Evolutionary conservation across 805 yeast genomes (phyloP).

Genomic region (Candida anglica): DNA sequence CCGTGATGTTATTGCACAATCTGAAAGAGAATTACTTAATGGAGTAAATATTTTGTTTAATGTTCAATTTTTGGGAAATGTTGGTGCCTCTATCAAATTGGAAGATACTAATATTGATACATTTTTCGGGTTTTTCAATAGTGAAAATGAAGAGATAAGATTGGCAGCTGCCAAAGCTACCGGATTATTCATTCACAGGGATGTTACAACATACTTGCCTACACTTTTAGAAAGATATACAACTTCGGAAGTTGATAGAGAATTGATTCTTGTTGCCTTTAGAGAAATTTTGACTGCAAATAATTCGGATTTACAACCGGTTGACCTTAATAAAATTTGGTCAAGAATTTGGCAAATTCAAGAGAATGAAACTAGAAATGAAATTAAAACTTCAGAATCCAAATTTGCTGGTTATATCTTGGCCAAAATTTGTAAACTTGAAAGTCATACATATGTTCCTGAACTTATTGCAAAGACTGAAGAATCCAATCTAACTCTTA

Average conservation of each 20-base stretch:
- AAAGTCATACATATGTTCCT: slow-evolving; percentile 10
- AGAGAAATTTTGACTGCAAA: background rate
- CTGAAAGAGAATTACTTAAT: slow-evolving; percentile 21
- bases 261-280: slow-evolving; percentile 18
- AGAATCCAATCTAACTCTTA: slow-evolving; percentile 8
- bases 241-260: slow-evolving; percentile 8
- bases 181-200: slow-evolving; percentile 44
- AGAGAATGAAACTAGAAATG: slow-evolving; percentile 5
- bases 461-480: slow-evolving; percentile 12
- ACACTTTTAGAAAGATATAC: slow-evolving; percentile 26
- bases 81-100: slow-evolving; percentile 35
- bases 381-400: slow-evolving; percentile 18
- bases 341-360: slow-evolving; percentile 12
- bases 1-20: slow-evolving; percentile 15
- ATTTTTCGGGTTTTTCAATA: slow-evolving; percentile 27
- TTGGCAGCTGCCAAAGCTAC: slow-evolving; percentile 50
- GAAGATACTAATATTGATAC: slow-evolving; percentile 29
- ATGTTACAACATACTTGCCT: slow-evolving; percentile 35
- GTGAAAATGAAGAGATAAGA: slow-evolving; percentile 27
- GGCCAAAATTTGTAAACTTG: slow-evolving; percentile 18
- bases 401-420: slow-evolving; percentile 34
- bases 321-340: slow-evolving; percentile 20
- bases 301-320: slow-evolving; percentile 10
- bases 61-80: slow-evolving; percentile 46
- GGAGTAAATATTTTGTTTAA: slow-evolving; percentile 24